Base-by-base conservation (phyloP, 2,329 filamentous ascomycete genomes). In the Phaeophleospora eucalypticola region DNA sequence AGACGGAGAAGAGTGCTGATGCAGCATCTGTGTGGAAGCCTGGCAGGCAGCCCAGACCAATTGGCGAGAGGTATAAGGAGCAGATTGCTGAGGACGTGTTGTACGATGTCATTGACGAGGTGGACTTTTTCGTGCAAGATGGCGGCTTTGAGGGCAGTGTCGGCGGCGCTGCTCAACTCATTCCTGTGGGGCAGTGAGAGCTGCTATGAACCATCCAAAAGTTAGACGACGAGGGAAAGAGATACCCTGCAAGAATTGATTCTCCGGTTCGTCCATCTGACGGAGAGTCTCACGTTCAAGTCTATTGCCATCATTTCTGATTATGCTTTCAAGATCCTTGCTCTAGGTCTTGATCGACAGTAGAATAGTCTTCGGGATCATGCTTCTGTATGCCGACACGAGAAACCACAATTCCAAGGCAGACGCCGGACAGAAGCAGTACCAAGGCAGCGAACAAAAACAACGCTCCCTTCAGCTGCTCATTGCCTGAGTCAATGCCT, bases 81-180 rank as follows among this genome's bases (percentile, higher is more conserved):
- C 91, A 97, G 71, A 90, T 98, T 51, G 89, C 86, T 12, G 93
- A 98, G 70, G 93, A 98, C 61, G 18, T 96, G 18, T 79, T 95
- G 21, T 95, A 89, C 65, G 93, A 98, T 67, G 79, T 98, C 43
- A 77, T 97, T 24, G 93, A 98, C 62, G 93, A 98, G 69, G 87
- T 95, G 40, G 89, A 95, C 71, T 93, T 87, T 70, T 94, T 82
- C 83, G 77, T 83, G 66, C 81, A 87, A 63, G 87, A 89, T 54
- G 73, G 72, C 4, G 60, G 61, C 6, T 29, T 29, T 29, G 24
- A 29, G 7, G 12, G 24, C 12, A 29, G 7, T 6, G 24, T 12
- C 24, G 24, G 24, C 6, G 24, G 24, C 12, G 24, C 24, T n/a
- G n/a, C n/a, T n/a, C n/a, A n/a, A n/a, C n/a, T n/a, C n/a, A n/a